Conservation (phyloP, 2,329 filamentous ascomycete species). For the Ceratocystiopsis minuta region DNA sequence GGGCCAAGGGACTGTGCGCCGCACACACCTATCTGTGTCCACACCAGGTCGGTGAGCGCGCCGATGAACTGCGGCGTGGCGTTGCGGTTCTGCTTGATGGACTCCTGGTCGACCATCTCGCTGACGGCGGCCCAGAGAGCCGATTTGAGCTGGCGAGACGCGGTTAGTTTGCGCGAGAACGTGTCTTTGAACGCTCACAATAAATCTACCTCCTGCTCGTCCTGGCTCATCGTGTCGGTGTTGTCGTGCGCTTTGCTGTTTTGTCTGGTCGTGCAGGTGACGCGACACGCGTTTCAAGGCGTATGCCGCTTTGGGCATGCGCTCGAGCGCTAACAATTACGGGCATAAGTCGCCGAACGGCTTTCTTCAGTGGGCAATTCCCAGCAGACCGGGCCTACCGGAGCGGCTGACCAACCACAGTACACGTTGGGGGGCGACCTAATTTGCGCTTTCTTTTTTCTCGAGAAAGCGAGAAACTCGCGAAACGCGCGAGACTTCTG, state of each 20-base stretch:
- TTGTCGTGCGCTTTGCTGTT: not conserved
- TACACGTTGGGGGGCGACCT: no score
- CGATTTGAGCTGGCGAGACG: slow-evolving; percentile 53
- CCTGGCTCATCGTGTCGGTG: slow-evolving; percentile 12
- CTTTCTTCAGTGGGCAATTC: no score
- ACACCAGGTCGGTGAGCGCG: slow-evolving; percentile 70
- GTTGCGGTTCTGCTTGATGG: slow-evolving; percentile 54
- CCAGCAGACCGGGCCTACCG: no score
- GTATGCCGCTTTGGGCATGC: not conserved
- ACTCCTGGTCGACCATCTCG: slow-evolving; percentile 77
- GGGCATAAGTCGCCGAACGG: not conserved
- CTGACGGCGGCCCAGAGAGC: slow-evolving; percentile 72
- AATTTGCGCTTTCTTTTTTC: no score
- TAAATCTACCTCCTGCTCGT: slow-evolving; percentile 12
- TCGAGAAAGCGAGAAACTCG: no score
- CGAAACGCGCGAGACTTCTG: no score
- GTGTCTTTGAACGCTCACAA: not conserved
- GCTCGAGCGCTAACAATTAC: no score
- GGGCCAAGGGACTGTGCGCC: not conserved
- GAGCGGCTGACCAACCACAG: no score
- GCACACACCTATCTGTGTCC: slow-evolving; percentile 60
- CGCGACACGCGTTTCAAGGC: not conserved
- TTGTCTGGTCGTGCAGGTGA: not conserved
- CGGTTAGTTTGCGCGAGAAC: not conserved
- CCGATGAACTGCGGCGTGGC: slow-evolving; percentile 86